Base-by-base conservation (phyloP, 352 stramenopile genomes). In the Phytophthora colocasiae region DNA sequence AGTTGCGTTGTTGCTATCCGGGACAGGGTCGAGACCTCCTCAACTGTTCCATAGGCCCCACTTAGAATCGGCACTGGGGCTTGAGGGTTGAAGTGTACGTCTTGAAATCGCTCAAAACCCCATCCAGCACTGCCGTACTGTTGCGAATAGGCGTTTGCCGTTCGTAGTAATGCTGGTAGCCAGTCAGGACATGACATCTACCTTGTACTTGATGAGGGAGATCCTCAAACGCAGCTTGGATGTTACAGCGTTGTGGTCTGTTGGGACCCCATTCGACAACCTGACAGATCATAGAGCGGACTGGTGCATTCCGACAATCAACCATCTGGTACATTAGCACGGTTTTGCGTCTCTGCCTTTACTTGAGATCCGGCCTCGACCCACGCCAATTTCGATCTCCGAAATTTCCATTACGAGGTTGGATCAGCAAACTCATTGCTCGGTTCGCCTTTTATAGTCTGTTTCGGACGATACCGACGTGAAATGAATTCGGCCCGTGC, bases 401-500 rank as follows among this genome's bases (percentile, higher is more conserved):
- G 50, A 85, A 89, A 58, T 68, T 43, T 9, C 80, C 78, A 61
- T 86, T 77, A 34, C 66, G 66, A 63, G 62, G 45, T 3, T n/a
- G 49, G 69, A 15, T 69, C 44, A 15, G 64, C 73, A 34, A 75
- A 78, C 34, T 80, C 56, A 58, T 89, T 89, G 38, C 31, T 78
- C 0, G 80, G 80, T 4, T 74, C 73, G 11, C 48, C 63, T 0
- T n/a, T 43, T 52, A 58, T 86, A 89, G 61, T 89, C 78, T 10
- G 83, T 96, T 66, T 97, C 91, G 3, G 78, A 80, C 41, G 85
- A 91, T 22, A 97, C 78, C 11, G 81, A 76, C 1, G 87, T 92
- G 49, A 95, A 88, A 62, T 97, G 91, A 11, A 96, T 61, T n/a
- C 15, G 77, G 67, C 1, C 87, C 88, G 51, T 96, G 69, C 39